These are phyloP conservation scores for Tetracladium setigerum DNA, from an alignment of 495 filamentous ascomycete genomes.

Conservation along the genomic window DNA sequence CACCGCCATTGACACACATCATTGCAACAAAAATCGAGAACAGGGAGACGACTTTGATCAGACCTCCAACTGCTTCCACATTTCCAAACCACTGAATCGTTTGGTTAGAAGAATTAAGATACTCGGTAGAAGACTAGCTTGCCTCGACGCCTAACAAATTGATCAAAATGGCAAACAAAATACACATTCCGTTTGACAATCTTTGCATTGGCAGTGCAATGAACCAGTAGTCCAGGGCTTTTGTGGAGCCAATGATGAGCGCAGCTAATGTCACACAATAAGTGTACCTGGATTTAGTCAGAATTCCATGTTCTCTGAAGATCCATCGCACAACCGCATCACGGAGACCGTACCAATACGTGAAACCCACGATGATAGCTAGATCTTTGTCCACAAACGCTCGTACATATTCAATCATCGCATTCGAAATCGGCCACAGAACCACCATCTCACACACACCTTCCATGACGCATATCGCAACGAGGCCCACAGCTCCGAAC, in stretches of 20 bases:
- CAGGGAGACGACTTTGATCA: constrained; percentile 29
- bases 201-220: neutral
- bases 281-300: constrained; percentile 4
- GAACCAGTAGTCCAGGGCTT: neutral
- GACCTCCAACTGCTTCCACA: constrained; percentile 31
- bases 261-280: constrained; percentile 4
- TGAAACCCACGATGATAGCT: constrained; percentile 23
- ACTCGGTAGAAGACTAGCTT: neutral
- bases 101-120: neutral
- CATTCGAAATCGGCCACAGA: constrained; percentile 27
- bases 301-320: neutral
- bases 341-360: constrained; percentile 16
- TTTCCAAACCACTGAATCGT: constrained; percentile 28
- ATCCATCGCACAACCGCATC: neutral
- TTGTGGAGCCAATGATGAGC: constrained; percentile 3
- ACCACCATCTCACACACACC: constrained; percentile 29
- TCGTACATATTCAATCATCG: constrained; percentile 26
- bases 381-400: constrained; percentile 29
- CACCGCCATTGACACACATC: constrained; percentile 28
- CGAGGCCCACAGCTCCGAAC: constrained; percentile 22
- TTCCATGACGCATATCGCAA: constrained; percentile 27
- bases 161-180: constrained; percentile 24
- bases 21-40: constrained; percentile 24
- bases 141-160: constrained; percentile 31
- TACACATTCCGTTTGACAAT: constrained; percentile 26